phyloP scores from a whole-genome alignment of 1,284 basidiomycete genomes.

The Cutaneotrichosporon sp. region DNA sequence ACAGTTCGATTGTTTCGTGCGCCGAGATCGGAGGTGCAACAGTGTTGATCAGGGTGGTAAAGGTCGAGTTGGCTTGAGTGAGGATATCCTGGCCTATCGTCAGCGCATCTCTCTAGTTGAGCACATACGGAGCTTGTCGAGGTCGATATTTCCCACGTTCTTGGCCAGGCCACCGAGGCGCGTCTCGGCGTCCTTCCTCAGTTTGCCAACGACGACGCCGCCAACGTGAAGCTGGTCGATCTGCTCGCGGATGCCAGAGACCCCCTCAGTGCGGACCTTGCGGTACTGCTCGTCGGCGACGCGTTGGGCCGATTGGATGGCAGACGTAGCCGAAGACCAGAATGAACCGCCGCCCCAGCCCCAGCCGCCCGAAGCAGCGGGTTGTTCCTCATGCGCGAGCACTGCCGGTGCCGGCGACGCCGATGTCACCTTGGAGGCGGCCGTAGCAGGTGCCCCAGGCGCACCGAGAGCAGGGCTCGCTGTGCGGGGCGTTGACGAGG shows the following conservation, averaged over 20 bases:
- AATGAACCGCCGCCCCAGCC: slow-evolving; percentile 60
- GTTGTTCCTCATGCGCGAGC: slow-evolving; percentile 2
- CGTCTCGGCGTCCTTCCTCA: slow-evolving; percentile 58
- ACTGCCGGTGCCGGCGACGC: slow-evolving; percentile 21
- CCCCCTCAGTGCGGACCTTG: slow-evolving; percentile 61
- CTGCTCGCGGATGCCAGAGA: slow-evolving; percentile 31
- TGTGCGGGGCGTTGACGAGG: slow-evolving; percentile 28
- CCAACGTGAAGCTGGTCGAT: slow-evolving; percentile 56
- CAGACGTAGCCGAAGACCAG: slow-evolving; percentile 80
- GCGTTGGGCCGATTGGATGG: slow-evolving; percentile 78
- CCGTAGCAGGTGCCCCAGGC: slow-evolving; percentile 16
- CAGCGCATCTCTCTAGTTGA: background rate
- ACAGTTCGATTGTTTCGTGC: slow-evolving; percentile 95
- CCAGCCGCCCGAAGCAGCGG: background rate
- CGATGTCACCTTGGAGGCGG: slow-evolving; percentile 20
- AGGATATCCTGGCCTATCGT: slow-evolving; percentile 76
- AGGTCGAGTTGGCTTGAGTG: slow-evolving; percentile 76
- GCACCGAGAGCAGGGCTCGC: slow-evolving; percentile 28
- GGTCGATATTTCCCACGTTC: slow-evolving; percentile 60
- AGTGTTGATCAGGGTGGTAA: slow-evolving; percentile 88
- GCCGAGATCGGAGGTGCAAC: slow-evolving; percentile 97
- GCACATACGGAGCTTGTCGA: slow-evolving; percentile 72
- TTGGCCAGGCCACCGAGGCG: slow-evolving; percentile 62
- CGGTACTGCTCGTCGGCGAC: slow-evolving; percentile 77
- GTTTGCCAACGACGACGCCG: slow-evolving; percentile 75